Base-by-base conservation (phyloP, 169 alveolate genomes). In the Cryptosporidium meleagridis region DNA sequence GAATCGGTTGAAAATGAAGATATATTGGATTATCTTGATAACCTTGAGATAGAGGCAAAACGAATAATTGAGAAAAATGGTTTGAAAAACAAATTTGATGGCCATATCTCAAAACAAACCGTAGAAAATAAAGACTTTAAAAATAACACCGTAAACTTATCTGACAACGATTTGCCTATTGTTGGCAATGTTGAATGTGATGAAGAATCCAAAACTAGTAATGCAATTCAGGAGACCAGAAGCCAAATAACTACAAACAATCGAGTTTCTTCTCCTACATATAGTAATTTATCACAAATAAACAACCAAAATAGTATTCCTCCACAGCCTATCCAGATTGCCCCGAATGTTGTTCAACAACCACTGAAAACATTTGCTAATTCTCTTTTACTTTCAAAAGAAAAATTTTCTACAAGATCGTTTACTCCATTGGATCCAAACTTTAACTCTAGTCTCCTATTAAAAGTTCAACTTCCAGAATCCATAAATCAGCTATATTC, bases 281-380 rank as follows among this genome's bases (percentile, higher is more conserved):
- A 23, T 33, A 59, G 59, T 26, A 51, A 14, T 35, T 9, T 55
- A 41, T 37, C 71, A 26, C 75, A 62, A 80, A 8, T 52, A 35
- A 44, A 37, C 44, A 59, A 33, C 62, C 89, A 61, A 29, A 53
- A 10, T 31, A 45, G 62, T 48, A 9, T 80, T 7, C 75, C 89
- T 23, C 89, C 89, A 33, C 89, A 80, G 39, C 89, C 89, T 12
- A 80, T 80, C 18, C 89, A 59, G 37, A 62, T 80, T 41, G 89
- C 89, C 3, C 89, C 89, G 21, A 80, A 80, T 59, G 89, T 80
- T 37, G 44, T 80, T 14, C 89, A 80, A 18, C 89, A 80, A 62
- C 89, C 89, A 37, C 89, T 67, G n/a, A 59, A 44, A 44, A 80
- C 89, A 18, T 80, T 29, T 80, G 89, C 89, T 8, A 61, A 80